phyloP scores from a whole-genome alignment of 768 basidiomycete species.

The Mrakia frigida region DNA sequence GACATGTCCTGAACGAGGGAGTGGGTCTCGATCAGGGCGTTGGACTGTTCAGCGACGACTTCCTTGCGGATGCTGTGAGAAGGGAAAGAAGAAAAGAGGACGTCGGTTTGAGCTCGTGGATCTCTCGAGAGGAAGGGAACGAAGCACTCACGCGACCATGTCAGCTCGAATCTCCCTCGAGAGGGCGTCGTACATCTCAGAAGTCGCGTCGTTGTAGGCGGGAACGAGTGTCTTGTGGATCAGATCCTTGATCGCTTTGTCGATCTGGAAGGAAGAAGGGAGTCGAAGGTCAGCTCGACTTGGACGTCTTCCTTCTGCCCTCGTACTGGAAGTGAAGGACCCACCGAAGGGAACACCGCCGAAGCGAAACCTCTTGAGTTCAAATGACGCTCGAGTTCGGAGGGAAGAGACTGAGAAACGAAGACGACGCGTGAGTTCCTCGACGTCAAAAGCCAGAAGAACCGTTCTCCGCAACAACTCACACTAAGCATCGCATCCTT shows the following conservation, averaged over 20 bases:
- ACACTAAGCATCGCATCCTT: conserved; percentile 24
- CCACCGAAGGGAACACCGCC: conserved; percentile 19
- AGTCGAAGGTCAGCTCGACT: neutral
- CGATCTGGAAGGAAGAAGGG: conserved; percentile 2
- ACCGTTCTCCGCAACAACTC: neutral
- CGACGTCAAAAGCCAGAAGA: neutral
- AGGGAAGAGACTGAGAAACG: conserved; percentile 7
- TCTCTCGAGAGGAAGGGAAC: neutral
- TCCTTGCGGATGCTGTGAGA: conserved; percentile 28
- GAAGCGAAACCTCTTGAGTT: conserved; percentile 18
- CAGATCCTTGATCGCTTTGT: conserved; percentile 29
- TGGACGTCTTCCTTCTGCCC: neutral
- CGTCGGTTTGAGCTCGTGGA: neutral
- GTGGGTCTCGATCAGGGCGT: conserved; percentile 24
- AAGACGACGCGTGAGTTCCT: neutral
- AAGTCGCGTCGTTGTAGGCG: conserved; percentile 13
- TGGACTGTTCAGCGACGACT: conserved; percentile 25
- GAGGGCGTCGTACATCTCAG: neutral
- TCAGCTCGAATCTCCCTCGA: conserved; percentile 25
- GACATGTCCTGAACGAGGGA: conserved; percentile 25
- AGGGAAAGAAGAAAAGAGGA: neutral
- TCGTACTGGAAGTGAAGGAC: neutral
- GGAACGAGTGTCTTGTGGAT: conserved; percentile 29
- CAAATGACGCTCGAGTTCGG: conserved; percentile 17
- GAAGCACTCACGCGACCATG: conserved; percentile 20